phyloP scores from a whole-genome alignment of 257 asterid genomes.

The Solanum chiquidenum region DNA sequence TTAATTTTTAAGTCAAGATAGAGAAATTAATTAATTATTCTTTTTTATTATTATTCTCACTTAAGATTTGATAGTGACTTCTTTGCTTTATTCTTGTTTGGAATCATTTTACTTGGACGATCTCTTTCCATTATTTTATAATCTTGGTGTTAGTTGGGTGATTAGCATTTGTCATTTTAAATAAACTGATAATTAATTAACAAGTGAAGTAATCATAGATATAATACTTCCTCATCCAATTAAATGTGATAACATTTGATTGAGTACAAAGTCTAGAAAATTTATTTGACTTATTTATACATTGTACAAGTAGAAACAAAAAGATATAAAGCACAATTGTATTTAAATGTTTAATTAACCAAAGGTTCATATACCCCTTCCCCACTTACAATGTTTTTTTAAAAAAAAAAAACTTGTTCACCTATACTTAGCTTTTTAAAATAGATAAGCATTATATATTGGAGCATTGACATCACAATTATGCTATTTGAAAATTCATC shows the following conservation, averaged over 20 bases:
- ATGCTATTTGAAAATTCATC: neutral
- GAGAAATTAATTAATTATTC: neutral
- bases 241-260: neutral
- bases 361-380: neutral
- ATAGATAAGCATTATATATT: neutral
- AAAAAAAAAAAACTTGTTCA: neutral
- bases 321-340: neutral
- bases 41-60: neutral
- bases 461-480: neutral
- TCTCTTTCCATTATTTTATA: neutral
- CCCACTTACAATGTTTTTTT: neutral
- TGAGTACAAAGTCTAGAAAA: neutral
- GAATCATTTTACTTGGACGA: neutral
- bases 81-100: neutral
- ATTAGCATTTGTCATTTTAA: neutral
- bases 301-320: neutral
- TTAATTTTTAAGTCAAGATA: neutral
- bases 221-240: neutral
- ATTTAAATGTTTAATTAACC: neutral
- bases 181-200: neutral
- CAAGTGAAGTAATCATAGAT: neutral
- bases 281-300: neutral
- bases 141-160: neutral
- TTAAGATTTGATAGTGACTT: neutral
- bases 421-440: neutral